Evolutionary conservation across 2,329 filamentous ascomycete species (phyloP), one percentile per base, ranked within the genome.

Genomic region (Pseudonectria foliicola): DNA sequence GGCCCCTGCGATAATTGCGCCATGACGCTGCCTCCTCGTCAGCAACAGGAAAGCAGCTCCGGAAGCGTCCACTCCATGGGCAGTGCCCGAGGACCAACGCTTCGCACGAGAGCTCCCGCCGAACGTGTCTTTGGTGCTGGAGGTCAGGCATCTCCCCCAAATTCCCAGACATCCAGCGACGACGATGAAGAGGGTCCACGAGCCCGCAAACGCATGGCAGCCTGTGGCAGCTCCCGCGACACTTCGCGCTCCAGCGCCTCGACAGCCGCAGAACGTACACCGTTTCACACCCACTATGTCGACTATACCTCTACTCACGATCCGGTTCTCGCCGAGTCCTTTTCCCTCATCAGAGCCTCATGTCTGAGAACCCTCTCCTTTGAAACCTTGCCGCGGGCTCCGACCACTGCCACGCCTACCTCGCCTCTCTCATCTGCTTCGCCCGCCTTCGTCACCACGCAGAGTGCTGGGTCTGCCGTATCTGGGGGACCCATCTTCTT

Each of bases 261-360:
- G 30, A 75, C 71, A 5, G 59, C 61, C n/a, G 63, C 64, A 11
- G 63, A 63, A 34, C 49, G 53, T 40, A 50, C 64, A 23, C 59
- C 64, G 23, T 68, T 68, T 27, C 79, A 83, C 47, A 73, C 73
- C 5, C 79, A 83, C 51, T 81, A 74, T 46, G 63, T 82, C 32
- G 75, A 81, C 51, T 83, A 82, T 52, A 82, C 77, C 4, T 82
- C 79, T 2, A 80, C 77, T 4, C 77, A 82, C 52, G 78, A 82
- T 42, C 77, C 79, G 3, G 63, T 77, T 4, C 62, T 71, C 2
- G 66, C 76, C 11, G 64, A 67, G n/a, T 80, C 77, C 7, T 83
- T 80, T 58, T 77, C 76, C n/a, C 71, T 79, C 27, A 68, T 83
- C 33, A 75, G 79, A 31, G 75, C 77, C 31, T 80, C 77, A 0